Conservation (phyloP, 345 rosid species). For the Abelmoschus esculentus region DNA sequence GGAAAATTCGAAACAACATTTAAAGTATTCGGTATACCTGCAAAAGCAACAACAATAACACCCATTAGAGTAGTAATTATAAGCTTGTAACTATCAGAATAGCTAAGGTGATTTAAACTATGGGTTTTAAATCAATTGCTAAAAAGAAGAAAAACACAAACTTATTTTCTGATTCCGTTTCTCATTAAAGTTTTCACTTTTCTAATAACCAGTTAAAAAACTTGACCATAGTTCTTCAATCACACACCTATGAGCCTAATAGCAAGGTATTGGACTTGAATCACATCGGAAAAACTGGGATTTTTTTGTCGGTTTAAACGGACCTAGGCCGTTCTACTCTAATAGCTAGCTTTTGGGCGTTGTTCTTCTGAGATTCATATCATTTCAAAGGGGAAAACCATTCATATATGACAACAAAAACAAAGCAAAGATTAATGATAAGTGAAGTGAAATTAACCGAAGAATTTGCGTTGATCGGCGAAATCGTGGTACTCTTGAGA, state of each 20-base stretch:
- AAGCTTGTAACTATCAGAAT: not conserved
- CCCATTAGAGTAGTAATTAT: not conserved
- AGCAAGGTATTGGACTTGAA: not conserved
- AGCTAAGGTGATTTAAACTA: not conserved
- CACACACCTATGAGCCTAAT: not conserved
- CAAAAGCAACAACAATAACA: slow-evolving; percentile 12
- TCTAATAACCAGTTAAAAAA: not conserved
- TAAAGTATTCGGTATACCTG: slow-evolving; percentile 81
- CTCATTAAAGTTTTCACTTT: not conserved
- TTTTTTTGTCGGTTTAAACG: not conserved
- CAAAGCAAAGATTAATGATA: not conserved
- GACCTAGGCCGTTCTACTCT: not conserved
- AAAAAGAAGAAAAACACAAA: not conserved
- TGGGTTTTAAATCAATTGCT: not conserved
- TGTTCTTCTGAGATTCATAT: not conserved
- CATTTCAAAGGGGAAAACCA: too few species aligned
- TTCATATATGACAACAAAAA: not conserved
- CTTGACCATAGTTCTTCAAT: too few species aligned
- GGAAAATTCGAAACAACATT: slow-evolving; percentile 91
- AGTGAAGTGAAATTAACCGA: slow-evolving; percentile 35
- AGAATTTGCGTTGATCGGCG: slow-evolving; percentile 77
- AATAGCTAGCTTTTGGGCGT: not conserved
- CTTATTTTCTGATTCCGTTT: not conserved
- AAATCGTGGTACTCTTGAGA: slow-evolving; percentile 76
- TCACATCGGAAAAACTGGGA: not conserved